Evolutionary conservation across 352 stramenopile species (phyloP).

Genomic region (Phytophthora pseudosyringae): DNA sequence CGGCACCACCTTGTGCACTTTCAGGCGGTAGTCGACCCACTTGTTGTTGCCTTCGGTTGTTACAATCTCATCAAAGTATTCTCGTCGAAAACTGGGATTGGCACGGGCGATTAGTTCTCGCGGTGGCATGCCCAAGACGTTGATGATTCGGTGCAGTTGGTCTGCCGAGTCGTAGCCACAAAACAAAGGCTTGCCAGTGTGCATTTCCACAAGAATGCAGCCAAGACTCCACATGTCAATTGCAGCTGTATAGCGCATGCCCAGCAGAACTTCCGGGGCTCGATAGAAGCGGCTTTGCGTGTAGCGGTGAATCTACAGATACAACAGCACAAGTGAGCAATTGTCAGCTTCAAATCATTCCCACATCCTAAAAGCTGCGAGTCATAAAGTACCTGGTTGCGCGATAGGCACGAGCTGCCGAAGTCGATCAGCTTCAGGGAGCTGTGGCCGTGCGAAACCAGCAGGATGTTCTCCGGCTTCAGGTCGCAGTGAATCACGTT

Average conservation of each 20-base stretch:
- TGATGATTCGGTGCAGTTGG: constrained; percentile 97
- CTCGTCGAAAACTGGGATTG: constrained; percentile 76
- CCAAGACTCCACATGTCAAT: constrained; percentile 93
- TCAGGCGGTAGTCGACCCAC: constrained; percentile 69
- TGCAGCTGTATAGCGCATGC: constrained; percentile 79
- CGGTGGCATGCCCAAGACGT: constrained; percentile 95
- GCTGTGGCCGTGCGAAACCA: constrained; percentile 93
- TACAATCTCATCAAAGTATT: constrained; percentile 94
- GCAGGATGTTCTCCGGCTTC: constrained; percentile 99
- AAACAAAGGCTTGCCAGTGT: constrained; percentile 98
- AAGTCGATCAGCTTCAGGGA: constrained; percentile 99
- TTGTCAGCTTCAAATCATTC: constrained; percentile 5
- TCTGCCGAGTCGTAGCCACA: constrained; percentile 96
- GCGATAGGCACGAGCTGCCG: constrained; percentile 95
- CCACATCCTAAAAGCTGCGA: not conserved
- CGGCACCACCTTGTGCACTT: constrained; percentile 58
- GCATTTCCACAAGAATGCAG: constrained; percentile 96
- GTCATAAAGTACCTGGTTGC: constrained; percentile 75
- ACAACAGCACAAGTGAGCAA: not conserved
- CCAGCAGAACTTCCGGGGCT: constrained; percentile 88
- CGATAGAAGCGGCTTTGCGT: constrained; percentile 99
- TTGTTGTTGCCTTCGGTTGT: constrained; percentile 62
- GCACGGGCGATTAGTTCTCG: constrained; percentile 90
- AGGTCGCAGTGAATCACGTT: constrained; percentile 99
- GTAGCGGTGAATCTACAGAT: constrained; percentile 95